Evolutionary conservation across 495 filamentous ascomycete genomes (phyloP).

Genomic region (Niebla homalea): DNA sequence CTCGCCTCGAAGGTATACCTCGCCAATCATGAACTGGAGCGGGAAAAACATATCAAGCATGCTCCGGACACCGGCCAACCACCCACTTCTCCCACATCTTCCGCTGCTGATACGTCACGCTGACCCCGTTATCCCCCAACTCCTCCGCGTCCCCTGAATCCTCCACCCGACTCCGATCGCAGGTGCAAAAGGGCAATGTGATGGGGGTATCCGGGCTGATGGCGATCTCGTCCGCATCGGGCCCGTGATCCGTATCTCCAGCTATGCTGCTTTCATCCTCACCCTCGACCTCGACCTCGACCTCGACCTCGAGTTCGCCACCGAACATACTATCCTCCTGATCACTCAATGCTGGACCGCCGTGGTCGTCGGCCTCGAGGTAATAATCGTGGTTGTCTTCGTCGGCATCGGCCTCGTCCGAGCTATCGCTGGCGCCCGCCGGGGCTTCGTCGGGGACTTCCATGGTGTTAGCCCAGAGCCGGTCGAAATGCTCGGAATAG

Average conservation of each 20-base stretch:
- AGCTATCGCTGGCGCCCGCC: constrained; percentile 26
- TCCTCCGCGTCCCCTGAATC: constrained; percentile 27
- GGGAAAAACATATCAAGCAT: constrained; percentile 1
- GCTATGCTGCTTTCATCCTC: constrained; percentile 13
- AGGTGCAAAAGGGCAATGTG: constrained; percentile 36
- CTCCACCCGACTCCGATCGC: constrained; percentile 9
- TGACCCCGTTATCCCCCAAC: constrained; percentile 43
- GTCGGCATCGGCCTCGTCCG: constrained; percentile 17
- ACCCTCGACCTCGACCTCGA: constrained; percentile 14
- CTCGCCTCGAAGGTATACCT: neutral
- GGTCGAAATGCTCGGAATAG: constrained; percentile 45
- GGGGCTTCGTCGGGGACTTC: constrained; percentile 33
- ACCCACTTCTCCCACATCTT: constrained; percentile 57
- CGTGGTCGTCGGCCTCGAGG: constrained; percentile 14
- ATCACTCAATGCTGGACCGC: constrained; percentile 11
- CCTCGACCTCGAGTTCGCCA: constrained; percentile 2
- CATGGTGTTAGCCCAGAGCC: constrained; percentile 23
- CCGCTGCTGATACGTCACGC: constrained; percentile 38
- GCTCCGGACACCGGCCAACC: constrained; percentile 21
- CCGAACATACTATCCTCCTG: constrained; percentile 12
- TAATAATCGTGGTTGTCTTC: constrained; percentile 19
- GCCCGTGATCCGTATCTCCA: constrained; percentile 20
- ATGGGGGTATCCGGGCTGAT: constrained; percentile 29
- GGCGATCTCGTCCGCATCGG: constrained; percentile 25
- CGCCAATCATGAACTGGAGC: neutral